These are phyloP conservation scores for Zanthoxylum bungeanum DNA, from an alignment of 345 rosid genomes.

Conservation along the genomic window DNA sequence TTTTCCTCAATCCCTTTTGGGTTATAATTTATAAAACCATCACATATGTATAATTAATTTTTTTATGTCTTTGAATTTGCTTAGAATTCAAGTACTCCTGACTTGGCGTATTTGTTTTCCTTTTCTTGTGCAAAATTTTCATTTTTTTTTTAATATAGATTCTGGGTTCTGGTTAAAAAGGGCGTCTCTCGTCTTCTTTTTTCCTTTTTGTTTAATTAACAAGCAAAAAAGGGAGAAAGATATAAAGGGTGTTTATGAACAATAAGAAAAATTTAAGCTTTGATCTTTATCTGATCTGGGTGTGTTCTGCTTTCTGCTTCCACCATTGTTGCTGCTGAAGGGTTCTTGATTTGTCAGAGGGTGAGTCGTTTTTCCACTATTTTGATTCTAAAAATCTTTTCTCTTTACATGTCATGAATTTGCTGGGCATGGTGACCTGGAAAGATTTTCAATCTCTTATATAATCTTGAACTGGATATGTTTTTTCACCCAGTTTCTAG, in stretches of 20 bases:
- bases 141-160: constrained; percentile 11
- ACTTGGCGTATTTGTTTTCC: constrained; percentile 27
- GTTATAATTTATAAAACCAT: constrained; percentile 1
- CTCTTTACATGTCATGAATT: constrained; percentile 27
- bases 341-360: constrained; percentile 31
- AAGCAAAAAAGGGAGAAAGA: constrained; percentile 10
- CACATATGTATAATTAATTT: neutral
- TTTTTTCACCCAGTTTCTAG: constrained; percentile 17
- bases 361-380: constrained; percentile 41
- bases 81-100: constrained; percentile 34
- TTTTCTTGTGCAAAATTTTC: constrained; percentile 17
- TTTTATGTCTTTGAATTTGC: constrained; percentile 27
- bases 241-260: constrained; percentile 11
- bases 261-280: constrained; percentile 12
- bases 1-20: constrained; percentile 22
- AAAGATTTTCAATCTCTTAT: constrained; percentile 11
- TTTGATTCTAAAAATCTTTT: constrained; percentile 23
- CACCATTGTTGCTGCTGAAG: constrained; percentile 28
- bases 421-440: constrained; percentile 34
- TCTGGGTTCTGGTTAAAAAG: constrained; percentile 25
- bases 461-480: constrained; percentile 16
- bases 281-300: constrained; percentile 61
- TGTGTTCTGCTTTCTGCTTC: constrained; percentile 36
- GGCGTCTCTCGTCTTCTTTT: constrained; percentile 21
- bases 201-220: neutral